Evolutionary conservation across 1,139 yeast species (phyloP), one percentile per base, ranked within the genome.

Genomic region (Yamadazyma songkhlaensis): DNA sequence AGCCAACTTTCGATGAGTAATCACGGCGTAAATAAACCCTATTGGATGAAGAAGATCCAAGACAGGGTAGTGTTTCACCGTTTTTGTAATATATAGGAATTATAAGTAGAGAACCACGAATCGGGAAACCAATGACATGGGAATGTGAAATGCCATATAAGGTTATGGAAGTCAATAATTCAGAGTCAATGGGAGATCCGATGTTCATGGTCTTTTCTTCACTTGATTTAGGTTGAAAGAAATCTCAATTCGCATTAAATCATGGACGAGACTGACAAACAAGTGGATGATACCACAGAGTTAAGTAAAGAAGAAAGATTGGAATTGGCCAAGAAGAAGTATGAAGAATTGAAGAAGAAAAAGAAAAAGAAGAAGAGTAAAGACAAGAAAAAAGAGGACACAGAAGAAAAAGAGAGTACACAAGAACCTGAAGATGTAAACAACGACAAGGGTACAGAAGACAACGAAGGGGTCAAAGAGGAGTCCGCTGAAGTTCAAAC

Each of bases 271-370:
- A 12, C 13, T 12, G 20, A 13, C 27, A 13, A 30, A 20, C 31
- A 32, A 15, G 35, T 17, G 10, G 34, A 26, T 6, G n/a, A 25
- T 7, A 4, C 11, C 13, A 13, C 8, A n/a, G 69, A 63, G 45
- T 54, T 63, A 43, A 52, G 56, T 35, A 74, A 77, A 45, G 81
- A 77, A 41, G 82, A 77, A 50, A 70, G 79, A 55, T 62, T 81
- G 36, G 84, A 79, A 43, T 79, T 79, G 1, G 87, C 87, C 10
- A 71, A 79, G 50, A 79, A 78, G 61, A 73, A 76, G 54, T 77
- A 72, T 48, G 84, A 79, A 44, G 82, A 79, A 46, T 60, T 79
- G 65, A 80, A 81, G 67, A 77, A 75, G 64, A 74, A 77, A 57
- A 75, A 75, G 55, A 75, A 74, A 57, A 67, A 67, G 62, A 55